Evolutionary conservation across 1,284 basidiomycete species (phyloP), one percentile per base, ranked within the genome.

Genomic region (Cutaneotrichosporon dermatis): DNA sequence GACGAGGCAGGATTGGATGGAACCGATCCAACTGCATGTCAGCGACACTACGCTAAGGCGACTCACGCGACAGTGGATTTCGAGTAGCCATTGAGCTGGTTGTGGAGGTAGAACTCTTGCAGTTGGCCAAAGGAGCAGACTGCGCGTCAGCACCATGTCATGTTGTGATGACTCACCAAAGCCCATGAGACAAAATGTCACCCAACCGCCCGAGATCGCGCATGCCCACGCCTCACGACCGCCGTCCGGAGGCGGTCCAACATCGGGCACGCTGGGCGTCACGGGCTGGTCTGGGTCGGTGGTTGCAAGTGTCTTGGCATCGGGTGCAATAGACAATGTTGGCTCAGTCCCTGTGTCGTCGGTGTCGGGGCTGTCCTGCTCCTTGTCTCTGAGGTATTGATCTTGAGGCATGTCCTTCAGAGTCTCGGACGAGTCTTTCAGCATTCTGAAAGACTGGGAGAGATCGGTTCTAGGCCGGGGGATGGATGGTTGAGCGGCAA

Each of bases 231-330:
- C 76, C 42, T 74, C 70, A 15, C 51, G 60, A 4, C 74, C 76
- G 15, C 76, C 76, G 58, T 77, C 73, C 3, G 76, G 76, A 16
- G 75, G 72, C 9, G 73, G 72, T 37, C 71, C 73, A 7, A 73
- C 48, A 50, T 56, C 55, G 1, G 33, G 45, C 34, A 33, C 34
- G 11, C 33, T 11, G 10, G 46, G 46, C 12, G 33, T 49, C 11
- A 36, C 33, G 34, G 46, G 46, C 34, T 34, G 46, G 34, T 49
- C 34, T 33, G 46, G 46, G 13, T 49, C 46, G 11, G 46, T 49
- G 11, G 46, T 34, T 4, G 46, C 46, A 33, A 49, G 10, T 6
- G 46, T 35, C 7, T 49, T 49, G 11, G 46, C 34, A 36, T 49
- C 46, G 10, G 46, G 46, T 12, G 34, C 13, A 7, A 49, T 49